Evolutionary conservation across 768 basidiomycete species (phyloP), one percentile per base, ranked within the genome.

Genomic region (Aureoboletus auriporus): DNA sequence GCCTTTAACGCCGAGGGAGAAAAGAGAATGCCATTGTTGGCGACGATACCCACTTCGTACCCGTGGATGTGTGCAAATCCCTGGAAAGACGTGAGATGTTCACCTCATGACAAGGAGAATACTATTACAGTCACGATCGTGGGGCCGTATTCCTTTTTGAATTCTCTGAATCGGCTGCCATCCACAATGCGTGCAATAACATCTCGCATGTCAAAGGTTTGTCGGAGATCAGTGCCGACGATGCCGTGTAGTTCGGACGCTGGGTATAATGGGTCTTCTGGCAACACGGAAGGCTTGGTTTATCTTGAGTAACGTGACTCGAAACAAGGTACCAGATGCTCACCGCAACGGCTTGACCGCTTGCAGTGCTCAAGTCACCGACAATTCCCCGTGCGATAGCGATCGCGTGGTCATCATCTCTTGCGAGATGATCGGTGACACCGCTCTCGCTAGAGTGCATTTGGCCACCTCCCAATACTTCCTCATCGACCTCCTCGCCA

Each of bases 371-470:
- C 28, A 90, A 72, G 63, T 90, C 88, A n/a, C 83, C 76, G 11
- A 93, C 75, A 20, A 91, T 78, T 0, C 76, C 84, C 55, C 91
- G 73, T 6, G 89, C 86, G 52, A 92, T 87, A 6, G 78, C 72
- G 55, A 94, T 77, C 5, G 90, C 92, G 63, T 93, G 89, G 53
- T 87, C 86, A 55, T 94, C 92, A 59, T 90, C 85, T 49, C 77
- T 71, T 4, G 90, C 92, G 20, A 94, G 77, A 60, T 93, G 88
- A 62, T 94, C 92, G 9, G 89, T 91, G 6, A 94, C 92, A 29
- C 92, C 90, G 64, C 89, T 91, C 66, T 92, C 89, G 52, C 81
- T 83, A 0, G 92, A 90, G 64, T 94, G 92, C 92, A 94, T 93
- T 57, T 79, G 70, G 8, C 91, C 92, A 41, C 92, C 90, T 33